Base-by-base conservation (phyloP, 345 rosid species). In the Geranium rotundifolium region DNA sequence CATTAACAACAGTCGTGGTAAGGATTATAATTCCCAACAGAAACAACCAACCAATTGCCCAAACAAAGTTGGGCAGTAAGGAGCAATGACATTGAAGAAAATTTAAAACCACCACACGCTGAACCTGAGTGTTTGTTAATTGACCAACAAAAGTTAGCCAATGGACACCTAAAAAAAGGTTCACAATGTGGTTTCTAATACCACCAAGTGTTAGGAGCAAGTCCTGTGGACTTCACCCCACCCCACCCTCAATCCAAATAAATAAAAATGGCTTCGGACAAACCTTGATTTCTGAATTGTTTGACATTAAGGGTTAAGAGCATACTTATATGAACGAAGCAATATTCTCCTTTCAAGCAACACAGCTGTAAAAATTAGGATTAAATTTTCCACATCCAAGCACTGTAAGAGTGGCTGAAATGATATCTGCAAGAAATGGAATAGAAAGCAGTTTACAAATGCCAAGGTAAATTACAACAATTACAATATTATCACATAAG, bases 361-460 rank as follows among this genome's bases (percentile, higher is more conserved):
- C 54, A 95, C 99, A 56, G 96, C 84, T 31, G 95, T 88, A 68
- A 90, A 90, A 63, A 90, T 83, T 80, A 77, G 79, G 73, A 86
- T 87, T 67, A 95, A 76, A 78, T 95, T 95, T 84, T 95, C 91
- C 41, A 86, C 89, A 78, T 90, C 93, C 87, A 95, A 79, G 80
- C 95, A 90, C 62, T 90, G 99, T 60, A 95, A 83, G 65, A 95
- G 84, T 19, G 97, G 97, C 74, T 88, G 96, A 80, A 95, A 92
- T 27, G 95, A 88, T 69, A 95, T 83, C 97, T 95, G 87, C 91
- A 93, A 46, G 60, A 55, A 13, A 69, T 34, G 41, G 41, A 4
- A 34, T 62, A 60, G 30, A 63, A 17, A 59, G 56, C 57, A 63
- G 41, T 18, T 50, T 58, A 29, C 50, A 9, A 4, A 20, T 14